Conservation (phyloP, 129 eudicot genomes). For the Flaveria robusta region DNA sequence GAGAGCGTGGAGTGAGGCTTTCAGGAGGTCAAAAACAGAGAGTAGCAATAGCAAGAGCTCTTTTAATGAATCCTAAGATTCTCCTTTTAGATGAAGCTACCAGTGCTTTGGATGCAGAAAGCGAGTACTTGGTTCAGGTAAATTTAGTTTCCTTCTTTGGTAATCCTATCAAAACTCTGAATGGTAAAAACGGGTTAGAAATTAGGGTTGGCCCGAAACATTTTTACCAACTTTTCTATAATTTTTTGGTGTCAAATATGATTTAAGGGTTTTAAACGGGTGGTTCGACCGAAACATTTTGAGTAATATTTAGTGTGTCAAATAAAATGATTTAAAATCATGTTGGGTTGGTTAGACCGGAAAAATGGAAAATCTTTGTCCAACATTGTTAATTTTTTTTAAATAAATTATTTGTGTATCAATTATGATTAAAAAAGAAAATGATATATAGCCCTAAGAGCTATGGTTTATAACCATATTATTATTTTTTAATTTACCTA, state of each 20-base stretch:
- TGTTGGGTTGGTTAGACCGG: neutral
- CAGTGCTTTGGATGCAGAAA: slow-evolving; percentile 92
- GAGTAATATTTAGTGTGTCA: neutral
- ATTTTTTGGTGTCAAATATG: neutral
- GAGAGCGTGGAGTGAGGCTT: slow-evolving; percentile 92
- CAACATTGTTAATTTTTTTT: neutral
- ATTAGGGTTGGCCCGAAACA: neutral
- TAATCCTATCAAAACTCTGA: neutral
- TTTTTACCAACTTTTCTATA: neutral
- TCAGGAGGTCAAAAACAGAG: slow-evolving; percentile 97
- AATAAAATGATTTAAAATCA: neutral
- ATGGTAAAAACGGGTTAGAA: neutral
- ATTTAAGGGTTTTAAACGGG: neutral
- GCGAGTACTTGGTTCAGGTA: slow-evolving; percentile 95
- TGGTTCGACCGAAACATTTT: neutral
- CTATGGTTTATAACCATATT: neutral
- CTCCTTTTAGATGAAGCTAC: slow-evolving; percentile 90
- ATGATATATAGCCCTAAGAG: neutral
- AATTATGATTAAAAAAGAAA: neutral
- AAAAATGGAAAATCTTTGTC: neutral
- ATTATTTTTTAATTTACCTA: neutral
- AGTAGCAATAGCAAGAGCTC: slow-evolving; percentile 89
- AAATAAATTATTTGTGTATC: neutral
- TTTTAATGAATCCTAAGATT: slow-evolving; percentile 78
- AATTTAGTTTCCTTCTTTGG: neutral